Evolutionary conservation across 176 grass and related monocot genomes (phyloP), one percentile per base, ranked within the genome.

Genomic region (Bonia amplexicaulis): DNA sequence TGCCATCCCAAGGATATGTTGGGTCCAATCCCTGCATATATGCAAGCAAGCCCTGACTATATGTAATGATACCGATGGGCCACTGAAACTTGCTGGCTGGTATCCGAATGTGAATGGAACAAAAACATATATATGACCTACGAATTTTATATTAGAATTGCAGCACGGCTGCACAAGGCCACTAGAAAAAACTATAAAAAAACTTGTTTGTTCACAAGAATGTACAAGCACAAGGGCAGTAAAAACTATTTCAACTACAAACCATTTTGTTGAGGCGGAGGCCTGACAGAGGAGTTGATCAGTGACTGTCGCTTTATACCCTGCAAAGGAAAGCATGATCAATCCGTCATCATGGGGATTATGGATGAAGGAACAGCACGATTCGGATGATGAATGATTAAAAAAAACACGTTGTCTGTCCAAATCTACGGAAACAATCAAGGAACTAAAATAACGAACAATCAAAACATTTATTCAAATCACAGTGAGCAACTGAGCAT

Each of bases 221-320:
- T 87, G 69, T 87, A 91, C 84, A 91, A 76, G 62, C 48, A 70
- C 37, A 49, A 42, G 76, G 68, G 22, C 53, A 41, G 53, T 22
- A 82, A 59, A 79, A 79, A 71, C 82, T 82, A 90, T 86, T 79
- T 71, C 83, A 52, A 69, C 85, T 66, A 81, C 73, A 73, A 86
- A 86, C 57, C 67, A 73, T 82, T 65, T 42, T 73, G 72, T 64
- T 2, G 35, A 62, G 44, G 41, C 41, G 41, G 41, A 42, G 53
- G 58, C 79, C 73, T 57, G 66, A 16, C 76, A 58, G 26, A 37
- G 6, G 44, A 46, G 20, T n/a, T 46, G 77, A 66, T 15, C 19
- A 45, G 66, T 82, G 54, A 25, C 31, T 37, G 72, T 66, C 47
- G 5, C 58, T 86, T 86, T 77, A 76, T 73, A 77, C 22, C 73